Evolutionary conservation across 805 yeast species (phyloP).

Genomic region (Hemisphaericaspora nanyangensis): DNA sequence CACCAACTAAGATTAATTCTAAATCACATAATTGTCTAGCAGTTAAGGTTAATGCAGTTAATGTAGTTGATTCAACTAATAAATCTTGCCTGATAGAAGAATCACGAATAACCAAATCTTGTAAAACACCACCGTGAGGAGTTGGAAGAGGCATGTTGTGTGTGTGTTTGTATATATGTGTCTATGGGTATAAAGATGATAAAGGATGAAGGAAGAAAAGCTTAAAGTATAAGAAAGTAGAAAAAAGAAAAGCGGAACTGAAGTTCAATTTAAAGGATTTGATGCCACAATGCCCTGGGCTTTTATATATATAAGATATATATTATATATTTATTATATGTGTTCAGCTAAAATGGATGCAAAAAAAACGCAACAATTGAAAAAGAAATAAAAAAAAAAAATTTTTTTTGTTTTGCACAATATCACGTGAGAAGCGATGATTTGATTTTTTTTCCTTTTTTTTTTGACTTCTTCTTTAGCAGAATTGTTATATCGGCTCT

Average conservation of each 20-base stretch:
- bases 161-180: background rate
- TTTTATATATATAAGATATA: too few species aligned
- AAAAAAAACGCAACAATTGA: too few species aligned
- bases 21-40: slow-evolving; percentile 91
- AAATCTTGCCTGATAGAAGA: slow-evolving; percentile 53
- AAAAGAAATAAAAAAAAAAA: too few species aligned
- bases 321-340: too few species aligned
- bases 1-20: slow-evolving; percentile 89
- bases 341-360: too few species aligned
- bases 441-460: too few species aligned
- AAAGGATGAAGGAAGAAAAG: background rate
- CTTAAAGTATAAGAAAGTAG: background rate
- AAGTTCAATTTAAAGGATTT: too few species aligned
- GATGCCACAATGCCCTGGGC: too few species aligned
- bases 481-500: too few species aligned
- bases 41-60: slow-evolving; percentile 54
- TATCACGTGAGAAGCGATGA: too few species aligned
- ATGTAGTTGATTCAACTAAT: slow-evolving; percentile 44
- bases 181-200: background rate
- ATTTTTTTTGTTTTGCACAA: too few species aligned
- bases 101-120: slow-evolving; percentile 85
- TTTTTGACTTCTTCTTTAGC: too few species aligned
- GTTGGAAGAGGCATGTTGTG: slow-evolving; percentile 53
- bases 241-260: background rate
- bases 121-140: slow-evolving; percentile 91